These are phyloP conservation scores for Pyrenophora graminea DNA, from an alignment of 2,329 filamentous ascomycete species.

Conservation along the genomic window DNA sequence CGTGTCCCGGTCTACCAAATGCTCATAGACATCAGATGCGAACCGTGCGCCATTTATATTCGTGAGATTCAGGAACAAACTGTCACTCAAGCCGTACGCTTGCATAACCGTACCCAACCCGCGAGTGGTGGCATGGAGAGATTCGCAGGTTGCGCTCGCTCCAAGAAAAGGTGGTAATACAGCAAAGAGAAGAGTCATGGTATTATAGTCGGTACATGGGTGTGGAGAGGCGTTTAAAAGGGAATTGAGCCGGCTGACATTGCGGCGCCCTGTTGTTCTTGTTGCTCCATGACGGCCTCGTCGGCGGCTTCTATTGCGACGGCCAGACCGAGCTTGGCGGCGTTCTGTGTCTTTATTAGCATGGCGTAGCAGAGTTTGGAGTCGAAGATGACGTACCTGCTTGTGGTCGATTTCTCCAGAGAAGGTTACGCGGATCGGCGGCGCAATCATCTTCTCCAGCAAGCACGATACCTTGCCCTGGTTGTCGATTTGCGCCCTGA, in stretches of 20 bases:
- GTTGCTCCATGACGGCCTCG: slow-evolving; percentile 49
- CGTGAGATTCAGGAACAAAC: slow-evolving; percentile 16
- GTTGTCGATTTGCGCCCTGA: slow-evolving; percentile 94
- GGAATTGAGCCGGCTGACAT: slow-evolving; percentile 42
- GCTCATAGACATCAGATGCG: slow-evolving; percentile 26
- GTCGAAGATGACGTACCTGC: slow-evolving; percentile 69
- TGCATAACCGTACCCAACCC: slow-evolving; percentile 35
- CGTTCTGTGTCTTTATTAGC: slow-evolving; percentile 66
- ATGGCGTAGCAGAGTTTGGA: neutral
- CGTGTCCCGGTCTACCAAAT: slow-evolving; percentile 20
- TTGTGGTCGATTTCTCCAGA: slow-evolving; percentile 95
- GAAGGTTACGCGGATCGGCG: slow-evolving; percentile 90
- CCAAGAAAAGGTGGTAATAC: slow-evolving; percentile 46
- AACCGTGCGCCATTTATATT: slow-evolving; percentile 32
- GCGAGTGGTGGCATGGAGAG: slow-evolving; percentile 30
- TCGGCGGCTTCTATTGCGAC: slow-evolving; percentile 65
- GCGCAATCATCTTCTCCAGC: slow-evolving; percentile 93
- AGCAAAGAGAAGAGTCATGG: slow-evolving; percentile 46
- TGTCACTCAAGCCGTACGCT: slow-evolving; percentile 9
- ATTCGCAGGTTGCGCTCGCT: slow-evolving; percentile 29
- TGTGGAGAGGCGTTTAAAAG: slow-evolving; percentile 41
- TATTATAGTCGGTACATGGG: slow-evolving; percentile 41
- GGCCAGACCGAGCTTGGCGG: slow-evolving; percentile 90
- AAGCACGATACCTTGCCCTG: slow-evolving; percentile 90
- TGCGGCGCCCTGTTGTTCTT: slow-evolving; percentile 38